Evolutionary conservation across 345 rosid species (phyloP), one percentile per base, ranked within the genome.

Genomic region (Salix arbutifolia): DNA sequence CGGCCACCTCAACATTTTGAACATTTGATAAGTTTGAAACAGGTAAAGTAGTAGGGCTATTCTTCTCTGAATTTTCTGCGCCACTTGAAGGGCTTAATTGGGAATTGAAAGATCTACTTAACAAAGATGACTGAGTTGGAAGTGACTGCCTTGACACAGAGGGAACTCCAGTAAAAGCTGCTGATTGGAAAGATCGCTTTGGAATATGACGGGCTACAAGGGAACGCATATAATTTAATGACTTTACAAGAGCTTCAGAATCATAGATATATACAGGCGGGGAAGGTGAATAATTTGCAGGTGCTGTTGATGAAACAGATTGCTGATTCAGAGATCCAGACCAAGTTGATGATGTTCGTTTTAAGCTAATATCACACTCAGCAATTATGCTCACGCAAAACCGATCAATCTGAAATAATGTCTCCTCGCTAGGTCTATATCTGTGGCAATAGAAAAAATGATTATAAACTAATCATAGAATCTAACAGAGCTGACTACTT

Each of bases 381-480:
- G 89, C 84, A 81, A 92, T 90, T 66, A 87, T 85, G 84, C 80
- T 88, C 74, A 89, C 76, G 75, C 97, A 96, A 84, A 96, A 96
- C 64, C 91, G 88, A 81, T 96, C 98, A 73, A 96, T 92, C 84
- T 88, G 98, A 80, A 89, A 85, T 72, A 94, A 81, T 26, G 93
- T 92, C 84, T 94, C 99, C 86, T 96, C 99, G 17, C 92, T 84
- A 65, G 99, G 99, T 85, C 88, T 94, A 85, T 91, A 96, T 84
- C 99, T 96, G 92, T 85, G 87, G 74, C 53, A 85, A 62, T 69
- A 73, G 70, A 73, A 76, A 52, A 74, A 70, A 56, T 68, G 70
- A 19, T 74, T 30, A 19, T 66, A 72, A 72, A 69, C 17, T 38
- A 72, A 50, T 35, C 35, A 61, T 70, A 65, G 4, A 66, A 31